Percentiles rank a stretch among this genome's conserved stretches.
phyloP scores from a whole-genome alignment of 805 yeast species.

The Kluyveromyces dobzhanskii region DNA sequence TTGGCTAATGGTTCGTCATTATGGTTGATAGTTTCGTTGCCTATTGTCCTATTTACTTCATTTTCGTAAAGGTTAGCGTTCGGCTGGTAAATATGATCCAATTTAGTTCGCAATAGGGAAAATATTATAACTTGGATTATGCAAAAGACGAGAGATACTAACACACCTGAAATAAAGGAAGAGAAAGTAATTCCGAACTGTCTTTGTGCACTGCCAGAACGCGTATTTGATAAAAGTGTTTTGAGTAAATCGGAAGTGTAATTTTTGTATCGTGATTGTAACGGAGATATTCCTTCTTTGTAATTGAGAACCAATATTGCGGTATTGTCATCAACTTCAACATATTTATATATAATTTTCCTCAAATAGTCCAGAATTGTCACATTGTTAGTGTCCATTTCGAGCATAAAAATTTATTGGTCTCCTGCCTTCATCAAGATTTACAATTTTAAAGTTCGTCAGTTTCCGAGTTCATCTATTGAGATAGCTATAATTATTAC shows the following conservation, averaged over 20 bases:
- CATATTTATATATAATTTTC: conserved; percentile 10
- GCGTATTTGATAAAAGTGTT: conserved; percentile 41
- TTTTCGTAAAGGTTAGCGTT: conserved; percentile 27
- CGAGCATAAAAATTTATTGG: too few relatives aligned
- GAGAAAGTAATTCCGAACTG: conserved; percentile 51
- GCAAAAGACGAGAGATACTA: conserved; percentile 47
- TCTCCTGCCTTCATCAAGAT: too few relatives aligned
- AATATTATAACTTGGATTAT: conserved; percentile 41
- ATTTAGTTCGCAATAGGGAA: conserved; percentile 29
- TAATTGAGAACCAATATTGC: conserved; percentile 12
- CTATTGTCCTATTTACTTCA: background rate
- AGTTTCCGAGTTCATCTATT: too few relatives aligned
- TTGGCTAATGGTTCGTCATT: conserved; percentile 29
- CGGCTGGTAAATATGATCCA: conserved; percentile 47
- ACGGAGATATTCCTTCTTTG: conserved; percentile 3
- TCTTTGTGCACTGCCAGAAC: conserved; percentile 50
- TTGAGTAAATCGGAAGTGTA: conserved; percentile 12
- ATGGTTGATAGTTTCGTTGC: conserved; percentile 16
- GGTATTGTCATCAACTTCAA: conserved; percentile 13
- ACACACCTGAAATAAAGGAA: conserved; percentile 47
- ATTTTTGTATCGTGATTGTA: conserved; percentile 8
- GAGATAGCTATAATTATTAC: too few relatives aligned
- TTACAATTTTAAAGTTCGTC: too few relatives aligned
- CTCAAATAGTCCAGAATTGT: background rate
- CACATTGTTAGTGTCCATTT: background rate